Conservation (phyloP, 2,329 filamentous ascomycete genomes). For the Penicillium sp. region DNA sequence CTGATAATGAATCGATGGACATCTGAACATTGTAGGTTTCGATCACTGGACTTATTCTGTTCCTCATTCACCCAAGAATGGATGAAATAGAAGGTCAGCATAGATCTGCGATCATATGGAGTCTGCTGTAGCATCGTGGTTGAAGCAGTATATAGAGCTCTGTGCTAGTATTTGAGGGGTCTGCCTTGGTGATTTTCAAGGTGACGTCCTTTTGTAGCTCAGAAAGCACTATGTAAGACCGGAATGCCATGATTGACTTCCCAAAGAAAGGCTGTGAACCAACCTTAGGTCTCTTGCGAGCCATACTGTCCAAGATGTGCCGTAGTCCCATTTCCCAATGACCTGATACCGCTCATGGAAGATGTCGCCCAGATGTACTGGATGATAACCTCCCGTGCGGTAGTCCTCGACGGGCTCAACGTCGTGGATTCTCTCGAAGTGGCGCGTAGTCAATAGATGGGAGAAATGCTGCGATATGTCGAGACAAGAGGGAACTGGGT, state of each 20-base stretch:
- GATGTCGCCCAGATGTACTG: background rate
- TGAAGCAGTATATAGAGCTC: conserved; percentile 16
- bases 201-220: conserved; percentile 16
- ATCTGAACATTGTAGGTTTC: background rate
- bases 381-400: background rate
- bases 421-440: background rate
- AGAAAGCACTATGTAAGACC: background rate
- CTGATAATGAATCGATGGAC: background rate
- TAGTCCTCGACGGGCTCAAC: background rate
- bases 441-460: background rate
- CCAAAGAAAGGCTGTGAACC: background rate
- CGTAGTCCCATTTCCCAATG: conserved; percentile 4
- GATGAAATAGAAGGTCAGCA: background rate
- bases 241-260: conserved; percentile 12
- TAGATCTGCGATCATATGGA: background rate
- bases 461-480: background rate
- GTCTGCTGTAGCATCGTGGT: background rate
- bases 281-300: background rate
- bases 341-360: background rate
- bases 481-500: background rate
- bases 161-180: conserved; percentile 14
- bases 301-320: conserved; percentile 6
- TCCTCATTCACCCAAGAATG: background rate
- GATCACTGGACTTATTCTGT: background rate
- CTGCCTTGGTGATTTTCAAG: conserved; percentile 22